Percentiles rank a stretch among this genome's conserved stretches.
Conservation (phyloP, 495 filamentous ascomycete genomes). For the Hyphodiscus hymeniophilus region DNA sequence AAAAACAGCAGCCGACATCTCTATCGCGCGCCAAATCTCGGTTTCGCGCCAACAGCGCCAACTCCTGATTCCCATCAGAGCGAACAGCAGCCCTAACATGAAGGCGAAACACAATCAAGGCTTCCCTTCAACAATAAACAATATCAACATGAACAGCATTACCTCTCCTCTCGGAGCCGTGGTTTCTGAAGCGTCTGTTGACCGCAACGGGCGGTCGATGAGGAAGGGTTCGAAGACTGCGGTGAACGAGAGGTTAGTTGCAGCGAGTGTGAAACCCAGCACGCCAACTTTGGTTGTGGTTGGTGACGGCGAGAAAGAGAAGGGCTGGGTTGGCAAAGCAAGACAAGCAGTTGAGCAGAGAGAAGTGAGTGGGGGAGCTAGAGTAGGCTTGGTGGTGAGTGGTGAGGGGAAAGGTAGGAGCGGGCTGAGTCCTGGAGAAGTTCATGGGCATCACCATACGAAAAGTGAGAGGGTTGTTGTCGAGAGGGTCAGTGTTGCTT, state of each 20-base stretch:
- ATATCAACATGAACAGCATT: conserved; percentile 2
- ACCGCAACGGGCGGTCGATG: background rate
- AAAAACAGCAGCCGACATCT: conserved; percentile 43
- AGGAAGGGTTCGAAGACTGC: background rate
- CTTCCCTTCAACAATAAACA: background rate
- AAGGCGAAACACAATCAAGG: background rate
- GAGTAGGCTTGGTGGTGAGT: background rate
- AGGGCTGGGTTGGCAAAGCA: conserved; percentile 8
- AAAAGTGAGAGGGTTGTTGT: conserved; percentile 43
- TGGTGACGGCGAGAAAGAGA: conserved; percentile 1
- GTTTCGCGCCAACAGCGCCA: conserved; percentile 47
- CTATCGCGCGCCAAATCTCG: conserved; percentile 51
- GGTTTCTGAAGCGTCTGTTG: background rate
- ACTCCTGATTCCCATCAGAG: conserved; percentile 28
- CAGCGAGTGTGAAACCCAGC: conserved; percentile 13
- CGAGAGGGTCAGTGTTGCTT: conserved; percentile 22
- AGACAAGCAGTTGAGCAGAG: no score
- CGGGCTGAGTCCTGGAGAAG: conserved; percentile 6
- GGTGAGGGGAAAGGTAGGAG: conserved; percentile 9
- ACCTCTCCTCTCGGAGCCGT: conserved; percentile 14
- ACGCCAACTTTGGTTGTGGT: conserved; percentile 22
- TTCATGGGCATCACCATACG: conserved; percentile 24
- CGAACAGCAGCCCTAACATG: background rate
- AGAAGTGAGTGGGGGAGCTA: background rate
- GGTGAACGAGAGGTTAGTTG: conserved; percentile 9